Conservation (phyloP, 768 basidiomycete species). For the Kwoniella sp. region DNA sequence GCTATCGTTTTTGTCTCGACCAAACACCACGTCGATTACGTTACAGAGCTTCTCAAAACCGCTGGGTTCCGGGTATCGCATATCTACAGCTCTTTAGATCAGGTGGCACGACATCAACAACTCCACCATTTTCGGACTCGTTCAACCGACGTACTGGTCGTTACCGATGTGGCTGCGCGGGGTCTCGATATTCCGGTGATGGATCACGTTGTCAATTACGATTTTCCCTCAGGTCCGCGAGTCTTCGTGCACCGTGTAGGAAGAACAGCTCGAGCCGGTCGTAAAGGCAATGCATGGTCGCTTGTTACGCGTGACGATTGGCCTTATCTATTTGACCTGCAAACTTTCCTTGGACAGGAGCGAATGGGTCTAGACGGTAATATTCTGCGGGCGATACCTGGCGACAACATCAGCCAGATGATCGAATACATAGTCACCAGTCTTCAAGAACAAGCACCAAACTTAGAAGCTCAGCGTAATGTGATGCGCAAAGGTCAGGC, state of each 20-base stretch:
- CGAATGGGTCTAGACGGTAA: slow-evolving; percentile 61
- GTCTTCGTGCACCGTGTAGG: slow-evolving; percentile 97
- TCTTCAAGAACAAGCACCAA: slow-evolving; percentile 57
- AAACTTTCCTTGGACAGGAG: slow-evolving; percentile 71
- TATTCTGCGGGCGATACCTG: slow-evolving; percentile 73
- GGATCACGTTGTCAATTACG: slow-evolving; percentile 96
- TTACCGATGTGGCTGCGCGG: slow-evolving; percentile 96
- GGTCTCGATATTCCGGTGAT: slow-evolving; percentile 97
- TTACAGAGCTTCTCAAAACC: slow-evolving; percentile 71
- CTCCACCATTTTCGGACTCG: slow-evolving; percentile 88
- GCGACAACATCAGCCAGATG: slow-evolving; percentile 77
- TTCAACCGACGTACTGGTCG: slow-evolving; percentile 78
- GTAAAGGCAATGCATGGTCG: slow-evolving; percentile 95
- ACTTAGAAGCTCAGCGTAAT: slow-evolving; percentile 66
- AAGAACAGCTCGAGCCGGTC: slow-evolving; percentile 90
- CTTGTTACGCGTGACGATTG: slow-evolving; percentile 83
- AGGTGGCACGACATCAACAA: slow-evolving; percentile 81
- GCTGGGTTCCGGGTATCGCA: slow-evolving; percentile 88
- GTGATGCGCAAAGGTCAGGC: slow-evolving; percentile 86
- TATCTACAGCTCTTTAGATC: slow-evolving; percentile 94
- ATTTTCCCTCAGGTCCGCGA: slow-evolving; percentile 90
- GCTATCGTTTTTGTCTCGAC: slow-evolving; percentile 94
- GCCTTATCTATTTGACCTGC: slow-evolving; percentile 87
- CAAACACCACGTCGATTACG: slow-evolving; percentile 97
- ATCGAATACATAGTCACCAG: slow-evolving; percentile 67